Base-by-base conservation (phyloP, 495 filamentous ascomycete genomes). In the Chaetomium tenue region DNA sequence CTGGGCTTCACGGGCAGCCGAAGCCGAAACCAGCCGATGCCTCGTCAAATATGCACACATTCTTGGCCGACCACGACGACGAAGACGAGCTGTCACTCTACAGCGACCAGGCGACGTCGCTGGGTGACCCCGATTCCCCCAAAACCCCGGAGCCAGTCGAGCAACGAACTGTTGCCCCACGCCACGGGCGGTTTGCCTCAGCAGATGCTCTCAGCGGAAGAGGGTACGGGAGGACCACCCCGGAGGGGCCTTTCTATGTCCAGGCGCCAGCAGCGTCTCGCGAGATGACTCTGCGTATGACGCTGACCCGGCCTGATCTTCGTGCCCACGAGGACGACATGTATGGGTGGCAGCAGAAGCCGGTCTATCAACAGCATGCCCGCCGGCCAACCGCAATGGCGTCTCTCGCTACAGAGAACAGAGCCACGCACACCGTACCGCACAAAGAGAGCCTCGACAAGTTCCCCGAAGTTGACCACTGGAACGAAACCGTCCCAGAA, bases 221-320 rank as follows among this genome's bases (percentile, higher is more conserved):
- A 47, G 71, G 66, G 20, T 62, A 66, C 53, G 65, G 68, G 9
- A 66, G 65, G 25, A 80, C 76, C 57, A 66, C 70, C 22, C 63
- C 76, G 23, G 75, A 80, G 13, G 64, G 65, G 7, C 25, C 46
- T 5, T 64, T 70, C 51, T 86, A 84, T 69, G 76, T 81, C n/a
- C 85, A 87, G 62, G 78, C 78, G 12, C 76, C 81, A 40, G 78
- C 81, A 28, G 83, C 82, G 52, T 88, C 83, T 46, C 86, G 93
- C 20, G 93, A 97, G 75, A 97, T 97, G 93, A 96, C 93, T 16
- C 76, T 97, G 50, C 89, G 91, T 40, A 95, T 97, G 91, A 97
- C 93, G 7, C 83, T 97, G 57, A 97, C 93, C 23, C 83, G 91
- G 55, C 92, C 92, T 0, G 93, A 96, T 71, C 82, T 97, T 58